Evolutionary conservation across 2,329 filamentous ascomycete species (phyloP), one percentile per base, ranked within the genome.

Genomic region (Teratosphaeria zuluensis): DNA sequence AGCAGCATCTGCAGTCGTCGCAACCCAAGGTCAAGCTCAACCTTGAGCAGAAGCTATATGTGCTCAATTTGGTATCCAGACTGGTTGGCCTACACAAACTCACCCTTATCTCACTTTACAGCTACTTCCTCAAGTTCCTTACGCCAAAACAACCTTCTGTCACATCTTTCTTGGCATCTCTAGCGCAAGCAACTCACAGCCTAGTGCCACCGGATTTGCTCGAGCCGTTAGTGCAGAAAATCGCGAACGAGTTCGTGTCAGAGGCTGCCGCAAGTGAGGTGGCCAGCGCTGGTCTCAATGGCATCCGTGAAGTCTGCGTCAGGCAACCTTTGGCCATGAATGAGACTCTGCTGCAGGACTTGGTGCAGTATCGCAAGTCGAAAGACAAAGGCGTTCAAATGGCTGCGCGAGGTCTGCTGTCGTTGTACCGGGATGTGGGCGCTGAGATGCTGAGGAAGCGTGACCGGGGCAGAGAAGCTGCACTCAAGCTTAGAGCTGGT

Each of bases 371-470:
- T 76, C 84, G 90, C 61, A 96, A 95, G 79, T 95, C 90, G 71
- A 99, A 99, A 72, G 94, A 99, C 71, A 99, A 97, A 78, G 92
- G 92, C 60, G 89, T 94, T n/a, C 92, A 95, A 83, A 97, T 99
- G 94, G 94, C 94, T 7, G 91, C 92, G 14, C 92, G 94, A 73
- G 92, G 94, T 63, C 78, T 99, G 6, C 79, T 99, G 51, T 90
- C 90, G 28, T 80, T 99, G 5, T 99, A 95, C 77, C 82, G 94
- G 65, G 92, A 97, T 70, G 88, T 96, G 14, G 91, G 88, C 38
- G 90, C 94, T 0, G 89, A 95, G 65, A 83, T 97, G 76, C 78
- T 99, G 60, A 88, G 87, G 74, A 95, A 90, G 79, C 85, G 88
- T 69, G 94, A 96, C 71, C 84, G 94, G 66, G 94, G 94, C 68